Evolutionary conservation across 345 rosid species (phyloP).

Genomic region (Erodium maritimum): DNA sequence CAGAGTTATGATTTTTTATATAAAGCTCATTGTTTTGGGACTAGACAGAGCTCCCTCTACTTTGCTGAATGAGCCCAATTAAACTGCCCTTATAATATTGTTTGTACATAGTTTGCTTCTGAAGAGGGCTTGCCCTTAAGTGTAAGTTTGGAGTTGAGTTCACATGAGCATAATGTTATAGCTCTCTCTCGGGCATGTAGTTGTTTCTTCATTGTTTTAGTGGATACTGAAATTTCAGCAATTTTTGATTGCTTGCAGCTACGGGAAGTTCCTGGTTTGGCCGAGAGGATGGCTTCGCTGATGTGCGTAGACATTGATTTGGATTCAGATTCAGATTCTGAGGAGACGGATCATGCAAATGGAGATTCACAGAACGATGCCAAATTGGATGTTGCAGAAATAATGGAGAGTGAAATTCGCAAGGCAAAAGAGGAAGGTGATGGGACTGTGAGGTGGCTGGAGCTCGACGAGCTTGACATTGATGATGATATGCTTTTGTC

Average conservation of each 20-base stretch:
- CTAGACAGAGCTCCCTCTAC: background rate
- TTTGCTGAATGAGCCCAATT: background rate
- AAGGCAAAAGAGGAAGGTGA: slow-evolving; percentile 37
- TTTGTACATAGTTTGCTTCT: background rate
- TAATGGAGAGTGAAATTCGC: slow-evolving; percentile 35
- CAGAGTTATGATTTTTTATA: background rate
- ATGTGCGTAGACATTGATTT: slow-evolving; percentile 65
- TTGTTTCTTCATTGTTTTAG: too few relatives aligned
- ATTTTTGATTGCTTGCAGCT: slow-evolving; percentile 39
- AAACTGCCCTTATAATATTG: background rate
- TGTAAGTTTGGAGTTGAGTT: background rate
- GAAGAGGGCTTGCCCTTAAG: background rate
- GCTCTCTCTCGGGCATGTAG: background rate
- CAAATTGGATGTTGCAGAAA: slow-evolving; percentile 31
- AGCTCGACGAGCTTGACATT: slow-evolving; percentile 66
- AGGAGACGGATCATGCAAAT: slow-evolving; percentile 19
- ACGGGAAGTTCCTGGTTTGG: slow-evolving; percentile 75
- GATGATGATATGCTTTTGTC: slow-evolving; percentile 46
- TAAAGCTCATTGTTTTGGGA: background rate
- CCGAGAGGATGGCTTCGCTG: slow-evolving; percentile 79
- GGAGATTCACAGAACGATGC: slow-evolving; percentile 11
- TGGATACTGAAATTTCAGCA: background rate
- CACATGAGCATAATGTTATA: too few relatives aligned
- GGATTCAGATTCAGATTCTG: slow-evolving; percentile 18
- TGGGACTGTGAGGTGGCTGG: slow-evolving; percentile 63